These are phyloP conservation scores for Flaveria linearis DNA, from an alignment of 129 eudicot genomes.

Conservation along the genomic window DNA sequence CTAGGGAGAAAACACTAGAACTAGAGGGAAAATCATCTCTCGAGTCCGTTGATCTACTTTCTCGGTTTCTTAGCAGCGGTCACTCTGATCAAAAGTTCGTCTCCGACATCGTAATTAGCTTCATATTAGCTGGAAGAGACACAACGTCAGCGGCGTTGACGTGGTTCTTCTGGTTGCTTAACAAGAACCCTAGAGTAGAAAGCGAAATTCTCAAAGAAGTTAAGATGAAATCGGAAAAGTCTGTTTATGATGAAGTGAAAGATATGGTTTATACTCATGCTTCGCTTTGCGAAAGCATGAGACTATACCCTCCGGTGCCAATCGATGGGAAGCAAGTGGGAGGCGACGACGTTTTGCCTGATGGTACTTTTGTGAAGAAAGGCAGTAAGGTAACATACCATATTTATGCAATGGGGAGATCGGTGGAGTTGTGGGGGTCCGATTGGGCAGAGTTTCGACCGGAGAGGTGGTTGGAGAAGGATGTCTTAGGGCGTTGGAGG, in stretches of 20 bases:
- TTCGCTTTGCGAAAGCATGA: slow-evolving; percentile 10
- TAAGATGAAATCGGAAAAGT: too few relatives aligned
- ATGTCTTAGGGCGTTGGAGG: too few relatives aligned
- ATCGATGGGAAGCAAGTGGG: neutral
- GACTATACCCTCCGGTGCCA: neutral
- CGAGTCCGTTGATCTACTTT: too few relatives aligned
- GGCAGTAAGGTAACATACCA: slow-evolving; percentile 26
- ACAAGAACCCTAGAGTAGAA: neutral
- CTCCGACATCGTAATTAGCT: neutral
- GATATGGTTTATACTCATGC: slow-evolving; percentile 21
- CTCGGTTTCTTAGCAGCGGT: too few relatives aligned
- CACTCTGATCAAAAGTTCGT: too few relatives aligned
- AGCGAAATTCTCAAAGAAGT: neutral
- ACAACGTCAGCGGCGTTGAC: neutral
- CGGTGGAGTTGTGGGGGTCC: too few relatives aligned
- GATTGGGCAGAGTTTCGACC: too few relatives aligned
- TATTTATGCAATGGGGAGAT: too few relatives aligned
- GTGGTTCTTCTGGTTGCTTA: slow-evolving; percentile 2
- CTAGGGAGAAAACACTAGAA: too few relatives aligned
- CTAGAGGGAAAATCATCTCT: too few relatives aligned
- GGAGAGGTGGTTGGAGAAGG: too few relatives aligned
- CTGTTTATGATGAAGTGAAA: slow-evolving; percentile 5
- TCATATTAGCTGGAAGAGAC: slow-evolving; percentile 44
- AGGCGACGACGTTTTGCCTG: slow-evolving; percentile 37
- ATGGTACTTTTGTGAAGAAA: slow-evolving; percentile 43